These are phyloP conservation scores for Ephemerocybe angulata DNA, from an alignment of 768 basidiomycete genomes.

Conservation along the genomic window DNA sequence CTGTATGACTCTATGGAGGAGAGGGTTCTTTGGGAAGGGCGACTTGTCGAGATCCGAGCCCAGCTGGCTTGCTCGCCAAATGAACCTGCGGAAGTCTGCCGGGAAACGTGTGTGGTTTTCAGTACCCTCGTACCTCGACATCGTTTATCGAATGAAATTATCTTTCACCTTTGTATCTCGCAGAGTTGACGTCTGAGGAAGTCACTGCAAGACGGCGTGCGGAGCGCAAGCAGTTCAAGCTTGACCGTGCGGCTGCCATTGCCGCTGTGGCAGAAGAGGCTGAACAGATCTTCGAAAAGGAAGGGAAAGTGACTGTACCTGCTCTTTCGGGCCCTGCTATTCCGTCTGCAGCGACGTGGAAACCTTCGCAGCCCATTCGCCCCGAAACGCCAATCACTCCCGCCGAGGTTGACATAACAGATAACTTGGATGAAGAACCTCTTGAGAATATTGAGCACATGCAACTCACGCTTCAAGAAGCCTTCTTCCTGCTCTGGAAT, in stretches of 20 bases:
- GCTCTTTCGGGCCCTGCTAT: conserved; percentile 60
- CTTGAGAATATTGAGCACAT: conserved; percentile 83
- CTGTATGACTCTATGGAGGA: conserved; percentile 71
- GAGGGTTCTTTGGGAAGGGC: conserved; percentile 98
- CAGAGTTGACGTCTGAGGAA: conserved; percentile 86
- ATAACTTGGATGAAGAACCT: conserved; percentile 39
- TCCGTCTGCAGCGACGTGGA: conserved; percentile 82
- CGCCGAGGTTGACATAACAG: conserved; percentile 29
- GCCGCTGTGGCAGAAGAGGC: conserved; percentile 78
- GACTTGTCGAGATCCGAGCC: conserved; percentile 93
- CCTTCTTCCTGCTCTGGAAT: conserved; percentile 84
- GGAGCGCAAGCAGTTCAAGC: conserved; percentile 90
- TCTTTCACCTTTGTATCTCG: not conserved
- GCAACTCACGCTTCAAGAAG: conserved; percentile 85
- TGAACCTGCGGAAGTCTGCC: conserved; percentile 57
- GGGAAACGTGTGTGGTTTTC: conserved; percentile 50
- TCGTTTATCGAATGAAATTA: not conserved
- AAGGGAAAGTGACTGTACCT: conserved; percentile 62
- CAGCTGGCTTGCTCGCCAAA: conserved; percentile 81
- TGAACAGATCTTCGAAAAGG: conserved; percentile 66
- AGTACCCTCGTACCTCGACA: not conserved
- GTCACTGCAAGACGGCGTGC: conserved; percentile 82
- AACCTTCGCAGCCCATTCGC: conserved; percentile 31
- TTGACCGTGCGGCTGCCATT: conserved; percentile 85
- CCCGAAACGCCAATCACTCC: conserved; percentile 22